These are phyloP conservation scores for Phytomonas sp. DNA, from an alignment of 208 protist genomes.

Conservation along the genomic window DNA sequence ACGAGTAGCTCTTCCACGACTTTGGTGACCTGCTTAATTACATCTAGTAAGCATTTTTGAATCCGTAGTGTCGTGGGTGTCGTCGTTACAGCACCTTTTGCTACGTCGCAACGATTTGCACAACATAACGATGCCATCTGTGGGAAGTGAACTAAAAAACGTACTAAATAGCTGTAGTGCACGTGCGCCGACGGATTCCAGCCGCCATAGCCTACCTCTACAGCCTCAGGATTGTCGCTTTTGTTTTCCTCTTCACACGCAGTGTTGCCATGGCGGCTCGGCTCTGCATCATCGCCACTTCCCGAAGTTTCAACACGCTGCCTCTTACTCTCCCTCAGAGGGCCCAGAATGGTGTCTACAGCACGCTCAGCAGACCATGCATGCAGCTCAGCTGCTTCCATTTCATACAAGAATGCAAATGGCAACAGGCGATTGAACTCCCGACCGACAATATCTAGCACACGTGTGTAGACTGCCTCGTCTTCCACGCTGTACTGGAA, in stretches of 20 bases:
- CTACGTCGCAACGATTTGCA: slow-evolving; percentile 6
- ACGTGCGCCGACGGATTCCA: slow-evolving; percentile 10
- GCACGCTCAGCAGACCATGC: slow-evolving; percentile 31
- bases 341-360: slow-evolving; percentile 5
- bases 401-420: slow-evolving; percentile 57
- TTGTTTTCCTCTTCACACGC: neutral
- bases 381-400: slow-evolving; percentile 51
- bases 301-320: neutral
- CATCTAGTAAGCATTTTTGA: slow-evolving; percentile 30
- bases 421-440: slow-evolving; percentile 51
- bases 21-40: slow-evolving; percentile 52
- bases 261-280: neutral
- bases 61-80: slow-evolving; percentile 25
- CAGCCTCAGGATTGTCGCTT: neutral
- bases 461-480: slow-evolving; percentile 50
- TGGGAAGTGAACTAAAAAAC: slow-evolving; percentile 76
- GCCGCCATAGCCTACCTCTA: neutral
- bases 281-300: neutral
- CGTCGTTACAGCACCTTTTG: slow-evolving; percentile 1
- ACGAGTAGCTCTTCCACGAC: slow-evolving; percentile 61
- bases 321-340: slow-evolving; percentile 2
- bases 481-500: slow-evolving; percentile 61
- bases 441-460: slow-evolving; percentile 33
- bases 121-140: slow-evolving; percentile 68
- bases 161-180: slow-evolving; percentile 72